These are phyloP conservation scores for Mycena galopus DNA, from an alignment of 768 basidiomycete species.

Conservation along the genomic window DNA sequence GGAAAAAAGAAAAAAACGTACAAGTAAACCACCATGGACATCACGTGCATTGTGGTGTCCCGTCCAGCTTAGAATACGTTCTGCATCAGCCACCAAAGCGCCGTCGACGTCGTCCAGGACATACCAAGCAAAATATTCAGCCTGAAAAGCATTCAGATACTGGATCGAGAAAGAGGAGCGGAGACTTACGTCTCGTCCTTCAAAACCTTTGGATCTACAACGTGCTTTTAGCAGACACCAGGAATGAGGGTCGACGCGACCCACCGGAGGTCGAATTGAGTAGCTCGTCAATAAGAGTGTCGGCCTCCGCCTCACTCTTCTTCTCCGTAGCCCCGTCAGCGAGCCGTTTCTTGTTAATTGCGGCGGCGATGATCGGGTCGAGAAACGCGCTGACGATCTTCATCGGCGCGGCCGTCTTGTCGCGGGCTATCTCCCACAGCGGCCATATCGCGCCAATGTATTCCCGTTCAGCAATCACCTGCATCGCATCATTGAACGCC, in stretches of 20 bases:
- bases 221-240: neutral
- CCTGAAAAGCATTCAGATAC: conserved; percentile 1
- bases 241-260: conserved; percentile 26
- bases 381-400: conserved; percentile 65
- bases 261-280: conserved; percentile 67
- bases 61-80: conserved; percentile 15
- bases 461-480: conserved; percentile 52
- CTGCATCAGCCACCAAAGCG: neutral
- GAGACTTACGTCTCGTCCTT: conserved; percentile 58
- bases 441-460: conserved; percentile 63
- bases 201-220: conserved; percentile 56
- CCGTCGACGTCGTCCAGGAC: neutral
- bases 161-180: neutral
- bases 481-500: conserved; percentile 66
- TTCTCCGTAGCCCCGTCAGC: conserved; percentile 21
- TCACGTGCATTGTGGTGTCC: conserved; percentile 45
- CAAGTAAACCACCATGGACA: conserved; percentile 56
- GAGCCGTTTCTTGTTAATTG: conserved; percentile 54
- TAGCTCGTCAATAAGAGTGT: conserved; percentile 64
- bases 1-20: neutral
- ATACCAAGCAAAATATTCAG: conserved; percentile 35
- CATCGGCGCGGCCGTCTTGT: conserved; percentile 61
- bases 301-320: conserved; percentile 42
- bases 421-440: conserved; percentile 64
- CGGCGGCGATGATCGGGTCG: conserved; percentile 65